Evolutionary conservation across 768 basidiomycete genomes (phyloP).

Genomic region (Suillus hirtellus): DNA sequence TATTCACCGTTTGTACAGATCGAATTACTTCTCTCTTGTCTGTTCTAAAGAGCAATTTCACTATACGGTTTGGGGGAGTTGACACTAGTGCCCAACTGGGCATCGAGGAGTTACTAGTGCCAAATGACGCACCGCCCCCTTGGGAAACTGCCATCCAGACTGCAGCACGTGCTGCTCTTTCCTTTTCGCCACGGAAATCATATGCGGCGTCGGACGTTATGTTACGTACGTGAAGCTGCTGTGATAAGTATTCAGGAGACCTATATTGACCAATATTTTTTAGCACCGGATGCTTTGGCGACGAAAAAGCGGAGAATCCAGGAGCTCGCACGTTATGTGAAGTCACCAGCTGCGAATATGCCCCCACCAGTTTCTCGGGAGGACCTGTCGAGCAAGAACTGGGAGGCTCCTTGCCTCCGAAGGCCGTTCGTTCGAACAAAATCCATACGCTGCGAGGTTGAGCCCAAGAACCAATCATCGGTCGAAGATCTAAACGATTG

Average conservation of each 20-base stretch:
- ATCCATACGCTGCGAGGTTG: too few relatives aligned
- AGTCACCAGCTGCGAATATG: neutral
- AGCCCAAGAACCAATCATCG: constrained; percentile 15
- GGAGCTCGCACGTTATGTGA: neutral
- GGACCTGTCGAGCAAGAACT: constrained; percentile 9
- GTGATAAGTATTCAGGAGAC: neutral
- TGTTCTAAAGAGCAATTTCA: constrained; percentile 31
- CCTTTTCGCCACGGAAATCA: constrained; percentile 4
- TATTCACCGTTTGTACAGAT: constrained; percentile 19
- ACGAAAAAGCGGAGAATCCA: constrained; percentile 7
- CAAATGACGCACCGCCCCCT: constrained; percentile 6
- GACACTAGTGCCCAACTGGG: constrained; percentile 36
- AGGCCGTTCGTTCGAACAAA: constrained; percentile 18
- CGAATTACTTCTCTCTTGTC: constrained; percentile 35
- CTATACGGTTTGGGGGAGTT: constrained; percentile 24
- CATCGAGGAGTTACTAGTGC: constrained; percentile 34
- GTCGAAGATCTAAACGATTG: neutral
- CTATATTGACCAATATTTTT: constrained; percentile 13
- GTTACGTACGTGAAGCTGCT: constrained; percentile 36
- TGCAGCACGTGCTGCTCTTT: constrained; percentile 17
- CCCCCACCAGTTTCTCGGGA: neutral
- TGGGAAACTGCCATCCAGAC: neutral
- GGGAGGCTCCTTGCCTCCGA: constrained; percentile 6
- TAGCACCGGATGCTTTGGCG: constrained; percentile 42
- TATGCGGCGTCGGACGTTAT: constrained; percentile 24